Percentiles rank a stretch among this genome's conserved stretches.
phyloP scores from a whole-genome alignment of 2,329 filamentous ascomycete species.

The Cercospora sojina region DNA sequence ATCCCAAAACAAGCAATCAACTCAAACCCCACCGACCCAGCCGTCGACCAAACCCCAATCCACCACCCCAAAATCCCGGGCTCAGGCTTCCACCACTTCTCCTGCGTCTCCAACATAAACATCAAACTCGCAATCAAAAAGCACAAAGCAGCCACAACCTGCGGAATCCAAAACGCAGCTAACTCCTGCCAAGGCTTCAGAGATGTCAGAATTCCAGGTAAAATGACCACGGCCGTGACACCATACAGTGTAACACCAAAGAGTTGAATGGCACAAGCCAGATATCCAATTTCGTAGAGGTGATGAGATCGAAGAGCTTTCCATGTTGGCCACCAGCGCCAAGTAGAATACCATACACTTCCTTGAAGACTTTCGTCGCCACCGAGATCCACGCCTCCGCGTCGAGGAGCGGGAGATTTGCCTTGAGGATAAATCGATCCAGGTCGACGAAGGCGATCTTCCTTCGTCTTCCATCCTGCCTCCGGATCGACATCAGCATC shows the following conservation, averaged over 20 bases:
- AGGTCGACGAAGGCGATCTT: conserved; percentile 19
- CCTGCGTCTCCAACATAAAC: conserved; percentile 36
- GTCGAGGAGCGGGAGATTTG: conserved; percentile 20
- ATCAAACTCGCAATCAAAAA: conserved; percentile 35
- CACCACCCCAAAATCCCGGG: conserved; percentile 34
- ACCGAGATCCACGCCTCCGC: conserved; percentile 22
- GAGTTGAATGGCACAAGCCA: conserved; percentile 34
- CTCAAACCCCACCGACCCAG: conserved; percentile 35
- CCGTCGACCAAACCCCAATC: conserved; percentile 33
- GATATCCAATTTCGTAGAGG: conserved; percentile 35
- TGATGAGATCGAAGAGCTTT: conserved; percentile 31
- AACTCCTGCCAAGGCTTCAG: conserved; percentile 28
- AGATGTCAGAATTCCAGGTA: conserved; percentile 32
- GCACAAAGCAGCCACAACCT: conserved; percentile 32
- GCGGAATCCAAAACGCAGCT: conserved; percentile 33
- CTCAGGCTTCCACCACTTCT: conserved; percentile 34
- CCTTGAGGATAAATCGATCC: conserved; percentile 24
- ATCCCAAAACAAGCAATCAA: conserved; percentile 19
- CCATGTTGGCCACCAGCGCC: conserved; percentile 28
- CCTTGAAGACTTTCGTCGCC: conserved; percentile 14
- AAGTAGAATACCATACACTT: conserved; percentile 14
- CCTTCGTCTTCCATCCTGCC: conserved; percentile 26
- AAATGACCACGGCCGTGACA: conserved; percentile 28
- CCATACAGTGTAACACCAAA: conserved; percentile 34
- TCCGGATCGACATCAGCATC: conserved; percentile 17